Base-by-base conservation (phyloP, 352 stramenopile genomes). In the Plasmopara halstedii region DNA sequence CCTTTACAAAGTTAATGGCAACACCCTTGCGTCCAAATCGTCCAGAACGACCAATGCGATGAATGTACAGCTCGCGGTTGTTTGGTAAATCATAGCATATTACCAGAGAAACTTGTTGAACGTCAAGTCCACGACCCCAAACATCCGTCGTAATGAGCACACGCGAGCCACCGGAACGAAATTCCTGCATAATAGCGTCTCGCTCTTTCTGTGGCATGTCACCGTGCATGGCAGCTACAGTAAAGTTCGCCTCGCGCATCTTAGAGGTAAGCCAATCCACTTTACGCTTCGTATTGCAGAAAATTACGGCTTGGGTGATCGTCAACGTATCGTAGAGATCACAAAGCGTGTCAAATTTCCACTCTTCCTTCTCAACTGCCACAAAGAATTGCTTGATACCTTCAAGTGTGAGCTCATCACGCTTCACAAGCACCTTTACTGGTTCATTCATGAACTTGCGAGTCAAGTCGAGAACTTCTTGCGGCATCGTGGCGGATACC, bases 321-420 rank as follows among this genome's bases (percentile, higher is more conserved):
- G 95, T 98, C 40, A 99, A 77, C 25, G 93, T 98, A 75, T 99
- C 95, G 75, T 99, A 99, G 41, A 99, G 58, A 70, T 99, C 95
- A 73, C 90, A 98, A 5, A 99, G 74, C 34, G 95, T 98, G 66
- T 98, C 95, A 66, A 99, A 98, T 69, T 99, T 99, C 95, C 95
- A 99, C 76, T 98, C 95, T 62, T 99, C 96, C 56, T 97, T 94
- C 73, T 98, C 95, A 25, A 99, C 95, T 17, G 86, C 85, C 45
- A 99, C 94, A 70, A 98, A 99, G 59, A 98, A 99, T 74, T 99
- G 95, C 71, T 97, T 97, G 64, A 99, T 99, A 40, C 81, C 83
- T 64, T 98, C 94, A 27, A 98, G 77, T 2, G 95, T 98, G 23
- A 99, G 68, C 58, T 98, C 95, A 64, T 99, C 96, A 40, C 93